Percentiles rank a stretch among this genome's conserved stretches.
phyloP scores from a whole-genome alignment of 805 yeast genomes.

The Saccharomyces eubayanus region DNA sequence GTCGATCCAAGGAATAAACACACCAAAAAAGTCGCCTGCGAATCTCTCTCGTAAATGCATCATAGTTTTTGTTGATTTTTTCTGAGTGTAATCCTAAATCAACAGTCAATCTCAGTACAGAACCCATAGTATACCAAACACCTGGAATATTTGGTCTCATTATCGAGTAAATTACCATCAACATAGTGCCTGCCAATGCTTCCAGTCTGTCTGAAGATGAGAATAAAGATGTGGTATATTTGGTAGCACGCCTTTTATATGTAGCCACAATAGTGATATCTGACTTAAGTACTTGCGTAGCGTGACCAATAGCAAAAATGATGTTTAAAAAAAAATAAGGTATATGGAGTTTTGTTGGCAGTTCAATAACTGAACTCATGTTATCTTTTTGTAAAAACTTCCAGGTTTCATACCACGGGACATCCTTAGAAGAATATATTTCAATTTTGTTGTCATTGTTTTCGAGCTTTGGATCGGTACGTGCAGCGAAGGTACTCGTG shows the following conservation, averaged over 20 bases:
- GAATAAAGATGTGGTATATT: constrained; percentile 49
- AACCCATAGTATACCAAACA: constrained; percentile 85
- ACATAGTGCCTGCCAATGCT: constrained; percentile 60
- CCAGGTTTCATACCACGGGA: constrained; percentile 36
- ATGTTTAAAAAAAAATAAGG: constrained; percentile 66
- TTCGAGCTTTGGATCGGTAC: constrained; percentile 1
- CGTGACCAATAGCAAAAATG: constrained; percentile 72
- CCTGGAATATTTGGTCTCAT: constrained; percentile 90
- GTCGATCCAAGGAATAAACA: constrained; percentile 77
- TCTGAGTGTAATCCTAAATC: constrained; percentile 83
- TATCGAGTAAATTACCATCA: constrained; percentile 61
- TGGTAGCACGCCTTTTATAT: constrained; percentile 59
- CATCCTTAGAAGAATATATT: background rate
- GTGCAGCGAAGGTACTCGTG: constrained; percentile 1
- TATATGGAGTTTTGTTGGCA: constrained; percentile 42
- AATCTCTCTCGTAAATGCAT: constrained; percentile 55
- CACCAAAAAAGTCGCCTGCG: constrained; percentile 83
- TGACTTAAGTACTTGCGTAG: constrained; percentile 61
- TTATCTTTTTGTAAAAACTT: constrained; percentile 28
- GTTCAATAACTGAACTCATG: constrained; percentile 31
- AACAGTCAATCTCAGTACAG: constrained; percentile 69
- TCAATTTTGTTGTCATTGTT: constrained; percentile 1
- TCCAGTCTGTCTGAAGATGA: constrained; percentile 55
- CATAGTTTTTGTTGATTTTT: constrained; percentile 33
- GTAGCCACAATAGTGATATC: constrained; percentile 58